Conservation (phyloP, 352 stramenopile genomes). For the Phytophthora macrochlamydospora region DNA sequence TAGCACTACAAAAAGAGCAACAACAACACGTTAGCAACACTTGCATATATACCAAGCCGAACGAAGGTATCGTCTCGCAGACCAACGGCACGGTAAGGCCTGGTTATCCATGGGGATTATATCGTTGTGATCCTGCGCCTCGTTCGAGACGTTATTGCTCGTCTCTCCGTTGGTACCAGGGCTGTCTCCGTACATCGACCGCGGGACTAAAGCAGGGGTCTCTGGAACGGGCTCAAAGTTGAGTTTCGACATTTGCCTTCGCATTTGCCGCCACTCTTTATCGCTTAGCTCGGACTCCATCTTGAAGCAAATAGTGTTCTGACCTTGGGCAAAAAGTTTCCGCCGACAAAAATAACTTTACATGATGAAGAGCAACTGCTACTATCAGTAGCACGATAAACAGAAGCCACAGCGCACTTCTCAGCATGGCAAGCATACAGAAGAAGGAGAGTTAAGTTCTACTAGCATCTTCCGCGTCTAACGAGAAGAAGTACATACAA, state of each 20-base stretch:
- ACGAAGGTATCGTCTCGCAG: background rate
- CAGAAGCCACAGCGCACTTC: slow-evolving; percentile 38
- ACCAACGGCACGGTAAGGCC: slow-evolving; percentile 6
- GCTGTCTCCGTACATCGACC: slow-evolving; percentile 35
- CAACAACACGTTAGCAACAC: no score
- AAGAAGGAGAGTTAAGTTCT: slow-evolving; percentile 35
- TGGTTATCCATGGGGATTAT: no score
- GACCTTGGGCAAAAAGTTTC: background rate
- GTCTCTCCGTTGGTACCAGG: slow-evolving; percentile 13
- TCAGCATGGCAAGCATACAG: slow-evolving; percentile 48
- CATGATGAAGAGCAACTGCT: background rate
- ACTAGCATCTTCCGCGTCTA: slow-evolving; percentile 13
- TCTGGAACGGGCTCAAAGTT: slow-evolving; percentile 69
- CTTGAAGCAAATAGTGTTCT: background rate
- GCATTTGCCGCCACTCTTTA: slow-evolving; percentile 65
- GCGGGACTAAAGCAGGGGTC: slow-evolving; percentile 48
- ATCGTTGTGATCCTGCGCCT: background rate
- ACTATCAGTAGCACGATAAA: slow-evolving; percentile 36
- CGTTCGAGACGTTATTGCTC: background rate
- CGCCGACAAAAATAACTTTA: background rate
- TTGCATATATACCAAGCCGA: no score
- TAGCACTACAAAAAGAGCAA: no score
- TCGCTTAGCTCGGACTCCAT: slow-evolving; percentile 47
- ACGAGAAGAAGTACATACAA: no score
- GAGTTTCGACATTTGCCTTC: slow-evolving; percentile 55